phyloP scores from a whole-genome alignment of 2,329 filamentous ascomycete species.

The Talaromyces marneffei region DNA sequence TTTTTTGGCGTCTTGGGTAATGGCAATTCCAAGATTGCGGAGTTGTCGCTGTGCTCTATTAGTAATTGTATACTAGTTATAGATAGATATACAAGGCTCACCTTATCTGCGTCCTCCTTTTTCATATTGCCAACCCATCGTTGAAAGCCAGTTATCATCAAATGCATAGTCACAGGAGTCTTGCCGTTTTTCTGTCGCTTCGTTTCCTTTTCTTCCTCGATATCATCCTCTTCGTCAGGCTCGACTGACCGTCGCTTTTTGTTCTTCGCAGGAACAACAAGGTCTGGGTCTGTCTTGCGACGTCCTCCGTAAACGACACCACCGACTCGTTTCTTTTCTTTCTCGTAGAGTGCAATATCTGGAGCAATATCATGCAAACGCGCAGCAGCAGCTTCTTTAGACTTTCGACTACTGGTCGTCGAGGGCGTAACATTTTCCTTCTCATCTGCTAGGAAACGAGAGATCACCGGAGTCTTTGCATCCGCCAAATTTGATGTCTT shows the following conservation, averaged over 20 bases:
- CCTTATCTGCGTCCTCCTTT: conserved; percentile 74
- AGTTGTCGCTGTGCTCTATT: conserved; percentile 60
- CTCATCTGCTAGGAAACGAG: conserved; percentile 50
- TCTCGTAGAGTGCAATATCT: conserved; percentile 86
- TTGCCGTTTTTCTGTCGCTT: conserved; percentile 54
- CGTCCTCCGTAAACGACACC: conserved; percentile 58
- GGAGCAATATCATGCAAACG: conserved; percentile 70
- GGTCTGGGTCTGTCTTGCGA: conserved; percentile 40
- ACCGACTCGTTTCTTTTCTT: conserved; percentile 78
- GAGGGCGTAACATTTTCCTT: conserved; percentile 84
- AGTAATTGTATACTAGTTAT: conserved; percentile 4
- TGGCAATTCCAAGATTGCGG: conserved; percentile 72
- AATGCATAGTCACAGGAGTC: conserved; percentile 63
- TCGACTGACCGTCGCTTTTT: conserved; percentile 44
- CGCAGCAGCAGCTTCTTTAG: conserved; percentile 77
- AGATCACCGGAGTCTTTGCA: conserved; percentile 50
- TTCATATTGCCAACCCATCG: conserved; percentile 69
- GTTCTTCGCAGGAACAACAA: conserved; percentile 28
- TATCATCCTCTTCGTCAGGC: conserved; percentile 41
- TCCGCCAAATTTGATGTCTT: conserved; percentile 26
- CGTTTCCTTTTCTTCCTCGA: conserved; percentile 51
- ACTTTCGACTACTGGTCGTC: conserved; percentile 71
- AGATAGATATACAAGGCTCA: conserved; percentile 44
- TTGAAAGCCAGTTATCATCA: conserved; percentile 79
- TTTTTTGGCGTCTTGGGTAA: conserved; percentile 67